A percentile compares a stretch with the other conserved stretches of the same genome.
phyloP scores from a whole-genome alignment of 2,329 filamentous ascomycete species.

The Dothidotthia symphoricarpi region DNA sequence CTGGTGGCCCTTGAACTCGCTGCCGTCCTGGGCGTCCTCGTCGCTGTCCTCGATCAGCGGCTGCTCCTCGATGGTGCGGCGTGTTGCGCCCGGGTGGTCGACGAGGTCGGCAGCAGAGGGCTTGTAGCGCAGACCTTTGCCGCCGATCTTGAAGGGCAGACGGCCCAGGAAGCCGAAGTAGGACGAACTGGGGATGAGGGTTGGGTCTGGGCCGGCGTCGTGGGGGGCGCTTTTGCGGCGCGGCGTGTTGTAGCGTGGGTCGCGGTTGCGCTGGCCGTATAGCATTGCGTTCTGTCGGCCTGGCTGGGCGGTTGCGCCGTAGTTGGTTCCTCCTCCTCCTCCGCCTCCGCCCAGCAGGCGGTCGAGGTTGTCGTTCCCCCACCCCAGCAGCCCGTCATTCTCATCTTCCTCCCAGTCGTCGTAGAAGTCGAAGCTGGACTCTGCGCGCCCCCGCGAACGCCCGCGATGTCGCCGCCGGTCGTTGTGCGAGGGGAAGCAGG shows the following conservation, averaged over 20 bases:
- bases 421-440: conserved; percentile 94
- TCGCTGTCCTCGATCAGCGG: conserved; percentile 68
- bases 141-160: conserved; percentile 81
- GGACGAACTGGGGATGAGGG: conserved; percentile 84
- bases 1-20: conserved; percentile 38
- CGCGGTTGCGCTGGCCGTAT: conserved; percentile 69
- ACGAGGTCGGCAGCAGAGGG: conserved; percentile 88
- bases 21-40: conserved; percentile 35
- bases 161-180: conserved; percentile 81
- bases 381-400: conserved; percentile 65
- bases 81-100: conserved; percentile 69
- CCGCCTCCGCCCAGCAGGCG: conserved; percentile 71
- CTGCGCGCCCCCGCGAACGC: conserved; percentile 60
- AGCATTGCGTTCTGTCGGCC: conserved; percentile 79
- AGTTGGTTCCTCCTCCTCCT: conserved; percentile 57
- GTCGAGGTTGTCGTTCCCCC: conserved; percentile 83
- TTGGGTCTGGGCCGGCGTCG: conserved; percentile 65
- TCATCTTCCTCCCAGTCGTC: conserved; percentile 86
- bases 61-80: conserved; percentile 60
- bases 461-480: conserved; percentile 71
- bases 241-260: conserved; percentile 28
- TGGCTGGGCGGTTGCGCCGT: conserved; percentile 57
- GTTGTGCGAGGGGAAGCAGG: conserved; percentile 70
- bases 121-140: conserved; percentile 76
- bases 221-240: conserved; percentile 57